These are phyloP conservation scores for Prunus mume DNA, from an alignment of 306 rosid genomes.

Conservation along the genomic window DNA sequence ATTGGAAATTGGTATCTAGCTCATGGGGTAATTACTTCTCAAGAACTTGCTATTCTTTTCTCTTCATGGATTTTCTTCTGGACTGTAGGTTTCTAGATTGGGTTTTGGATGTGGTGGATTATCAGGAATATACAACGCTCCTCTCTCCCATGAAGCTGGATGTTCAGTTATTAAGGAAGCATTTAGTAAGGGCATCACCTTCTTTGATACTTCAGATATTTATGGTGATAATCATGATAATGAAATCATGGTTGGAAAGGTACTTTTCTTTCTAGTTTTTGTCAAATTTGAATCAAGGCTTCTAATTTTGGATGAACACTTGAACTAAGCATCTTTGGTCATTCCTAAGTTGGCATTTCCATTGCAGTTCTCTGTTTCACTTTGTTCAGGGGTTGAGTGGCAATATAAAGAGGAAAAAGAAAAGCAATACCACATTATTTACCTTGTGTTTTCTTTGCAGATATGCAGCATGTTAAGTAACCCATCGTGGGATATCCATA, in stretches of 20 bases:
- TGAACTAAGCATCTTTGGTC: too few relatives aligned
- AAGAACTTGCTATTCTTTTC: neutral
- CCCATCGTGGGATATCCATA: too few relatives aligned
- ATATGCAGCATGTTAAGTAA: too few relatives aligned
- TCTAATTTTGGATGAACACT: neutral
- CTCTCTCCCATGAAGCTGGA: slow-evolving; percentile 73
- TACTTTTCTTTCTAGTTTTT: neutral
- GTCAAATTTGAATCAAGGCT: neutral
- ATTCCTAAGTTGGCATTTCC: too few relatives aligned
- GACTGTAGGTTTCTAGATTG: slow-evolving; percentile 66
- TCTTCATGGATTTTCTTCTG: neutral
- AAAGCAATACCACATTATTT: neutral
- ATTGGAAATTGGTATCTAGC: neutral
- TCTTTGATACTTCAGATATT: slow-evolving; percentile 66
- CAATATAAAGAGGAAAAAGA: neutral
- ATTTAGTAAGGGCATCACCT: slow-evolving; percentile 60
- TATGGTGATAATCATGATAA: slow-evolving; percentile 64
- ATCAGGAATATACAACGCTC: slow-evolving; percentile 53
- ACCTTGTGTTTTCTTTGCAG: too few relatives aligned
- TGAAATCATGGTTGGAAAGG: slow-evolving; percentile 77
- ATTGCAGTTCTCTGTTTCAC: too few relatives aligned
- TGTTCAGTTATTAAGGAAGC: slow-evolving; percentile 59
- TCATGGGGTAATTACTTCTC: neutral
- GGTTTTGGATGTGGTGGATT: slow-evolving; percentile 86
- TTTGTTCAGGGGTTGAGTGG: too few relatives aligned